Evolutionary conservation across 208 protist species (phyloP), one percentile per base, ranked within the genome.

Genomic region (Wallacemonas sp.): DNA sequence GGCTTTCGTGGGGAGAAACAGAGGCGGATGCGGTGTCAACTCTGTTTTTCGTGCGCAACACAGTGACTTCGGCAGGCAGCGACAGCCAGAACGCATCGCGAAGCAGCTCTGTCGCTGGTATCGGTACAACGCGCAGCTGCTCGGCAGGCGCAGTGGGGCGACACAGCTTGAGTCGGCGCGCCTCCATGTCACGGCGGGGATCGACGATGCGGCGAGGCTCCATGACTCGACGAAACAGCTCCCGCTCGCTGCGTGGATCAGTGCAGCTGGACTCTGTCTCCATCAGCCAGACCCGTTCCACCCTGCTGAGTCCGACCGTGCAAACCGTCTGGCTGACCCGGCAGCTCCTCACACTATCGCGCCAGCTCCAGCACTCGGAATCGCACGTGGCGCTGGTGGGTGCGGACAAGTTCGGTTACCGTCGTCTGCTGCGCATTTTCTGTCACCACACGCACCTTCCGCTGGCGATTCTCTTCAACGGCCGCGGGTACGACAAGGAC

Each of bases 271-370:
- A 58, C 30, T 24, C 51, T 3, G 51, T 26, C 51, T 26, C 51
- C n/a, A 15, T 58, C 51, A 39, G 15, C 30, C 30, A 58, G 27
- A 38, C n/a, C 51, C 12, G 11, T 31, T 58, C 30, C 6, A 31
- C 30, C 31, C 4, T 58, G 8, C 31, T 58, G n/a, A 58, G 51
- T n/a, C 55, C 55, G 12, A 90, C 79, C 1, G 79, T 83, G 19
- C 77, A 78, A 60, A 90, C 80, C 15, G 79, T 72, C 26, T 90
- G 84, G 84, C 72, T 90, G 30, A 77, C 72, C 5, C 60, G 66
- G 41, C 64, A 68, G 14, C 33, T 73, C 17, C 22, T 74, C n/a
- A 58, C 54, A 24, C 55, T 87, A 14, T 44, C 46, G 5, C 51
- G 66, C 38, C 1, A 56, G 6, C 61, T 90, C 8, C 69, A 65